Percentiles rank a stretch among this genome's conserved stretches.
Conservation (phyloP, 2,329 filamentous ascomycete genomes). For the Xylaria hypoxylon region DNA sequence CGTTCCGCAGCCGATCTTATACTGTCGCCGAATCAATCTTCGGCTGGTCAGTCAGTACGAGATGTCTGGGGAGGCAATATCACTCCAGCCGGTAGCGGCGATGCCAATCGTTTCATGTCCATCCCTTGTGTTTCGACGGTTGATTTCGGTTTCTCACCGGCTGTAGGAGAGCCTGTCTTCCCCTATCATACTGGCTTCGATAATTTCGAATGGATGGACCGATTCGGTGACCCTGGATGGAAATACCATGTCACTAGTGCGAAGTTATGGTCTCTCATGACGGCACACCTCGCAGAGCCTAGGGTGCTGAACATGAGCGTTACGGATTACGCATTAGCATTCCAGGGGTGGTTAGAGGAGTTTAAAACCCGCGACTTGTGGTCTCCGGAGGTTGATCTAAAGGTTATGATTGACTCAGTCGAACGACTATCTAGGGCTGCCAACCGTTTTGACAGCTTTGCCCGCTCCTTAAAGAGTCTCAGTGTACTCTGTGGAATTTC, state of each 20-base stretch:
- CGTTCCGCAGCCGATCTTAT: conserved; percentile 5
- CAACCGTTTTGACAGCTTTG: conserved; percentile 5
- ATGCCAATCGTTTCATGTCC: conserved; percentile 21
- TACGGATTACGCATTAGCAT: conserved; percentile 24
- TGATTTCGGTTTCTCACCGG: conserved; percentile 18
- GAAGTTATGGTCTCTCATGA: conserved; percentile 25
- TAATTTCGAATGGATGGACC: conserved; percentile 26
- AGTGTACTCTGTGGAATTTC: conserved; percentile 16
- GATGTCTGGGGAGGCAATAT: conserved; percentile 25
- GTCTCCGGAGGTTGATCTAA: conserved; percentile 14
- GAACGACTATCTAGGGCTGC: conserved; percentile 9
- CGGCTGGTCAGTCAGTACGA: conserved; percentile 10
- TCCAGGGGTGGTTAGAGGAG: conserved; percentile 16
- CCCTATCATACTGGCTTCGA: conserved; percentile 28
- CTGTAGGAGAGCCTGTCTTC: conserved; percentile 15
- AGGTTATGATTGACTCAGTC: neutral
- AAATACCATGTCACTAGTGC: conserved; percentile 21
- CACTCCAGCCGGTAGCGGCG: conserved; percentile 15
- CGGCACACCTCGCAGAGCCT: conserved; percentile 15
- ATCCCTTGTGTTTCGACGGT: conserved; percentile 18
- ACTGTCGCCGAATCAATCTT: conserved; percentile 18
- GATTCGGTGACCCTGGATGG: conserved; percentile 22
- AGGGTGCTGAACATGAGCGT: conserved; percentile 21
- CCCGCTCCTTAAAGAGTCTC: neutral
- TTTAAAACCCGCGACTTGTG: neutral